A percentile compares a stretch with the other conserved stretches of the same genome.
Evolutionary conservation across 768 basidiomycete genomes (phyloP).

Genomic region (Boletus reticuloceps): DNA sequence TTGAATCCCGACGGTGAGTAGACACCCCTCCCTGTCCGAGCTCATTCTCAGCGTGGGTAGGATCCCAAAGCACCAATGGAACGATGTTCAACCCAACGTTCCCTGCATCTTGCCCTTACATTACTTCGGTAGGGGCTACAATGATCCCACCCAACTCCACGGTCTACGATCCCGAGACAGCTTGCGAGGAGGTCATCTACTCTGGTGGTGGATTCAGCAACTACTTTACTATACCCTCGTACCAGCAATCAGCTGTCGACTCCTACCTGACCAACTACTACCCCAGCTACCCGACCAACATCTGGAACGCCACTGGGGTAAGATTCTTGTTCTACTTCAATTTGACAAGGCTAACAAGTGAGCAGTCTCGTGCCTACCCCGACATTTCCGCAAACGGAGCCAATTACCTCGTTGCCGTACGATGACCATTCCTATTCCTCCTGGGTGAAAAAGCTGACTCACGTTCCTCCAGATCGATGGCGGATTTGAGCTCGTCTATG

Average conservation of each 20-base stretch:
- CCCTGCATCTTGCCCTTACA: conserved; percentile 47
- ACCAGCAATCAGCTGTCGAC: conserved; percentile 36
- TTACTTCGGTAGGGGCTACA: conserved; percentile 51
- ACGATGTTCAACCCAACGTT: conserved; percentile 51
- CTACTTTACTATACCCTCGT: conserved; percentile 41
- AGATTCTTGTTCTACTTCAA: not conserved
- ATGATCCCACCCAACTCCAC: conserved; percentile 40
- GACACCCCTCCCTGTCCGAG: too few species aligned
- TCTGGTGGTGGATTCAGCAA: conserved; percentile 39
- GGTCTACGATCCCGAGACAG: conserved; percentile 49
- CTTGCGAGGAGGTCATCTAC: conserved; percentile 43
- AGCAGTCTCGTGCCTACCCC: conserved; percentile 36
- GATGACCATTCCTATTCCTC: too few species aligned
- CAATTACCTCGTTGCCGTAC: conserved; percentile 23
- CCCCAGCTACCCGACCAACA: conserved; percentile 21
- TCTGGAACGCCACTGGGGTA: conserved; percentile 30
- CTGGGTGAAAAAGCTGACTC: too few species aligned
- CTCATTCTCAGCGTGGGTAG: not conserved
- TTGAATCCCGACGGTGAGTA: not conserved
- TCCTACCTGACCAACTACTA: conserved; percentile 30
- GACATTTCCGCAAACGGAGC: conserved; percentile 39
- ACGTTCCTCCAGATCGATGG: conserved; percentile 22
- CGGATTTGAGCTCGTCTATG: conserved; percentile 20
- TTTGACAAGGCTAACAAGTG: not conserved
- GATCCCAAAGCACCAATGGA: conserved; percentile 36